These are phyloP conservation scores for Cercospora zeae-maydis DNA, from an alignment of 2,329 filamentous ascomycete genomes.

Conservation along the genomic window DNA sequence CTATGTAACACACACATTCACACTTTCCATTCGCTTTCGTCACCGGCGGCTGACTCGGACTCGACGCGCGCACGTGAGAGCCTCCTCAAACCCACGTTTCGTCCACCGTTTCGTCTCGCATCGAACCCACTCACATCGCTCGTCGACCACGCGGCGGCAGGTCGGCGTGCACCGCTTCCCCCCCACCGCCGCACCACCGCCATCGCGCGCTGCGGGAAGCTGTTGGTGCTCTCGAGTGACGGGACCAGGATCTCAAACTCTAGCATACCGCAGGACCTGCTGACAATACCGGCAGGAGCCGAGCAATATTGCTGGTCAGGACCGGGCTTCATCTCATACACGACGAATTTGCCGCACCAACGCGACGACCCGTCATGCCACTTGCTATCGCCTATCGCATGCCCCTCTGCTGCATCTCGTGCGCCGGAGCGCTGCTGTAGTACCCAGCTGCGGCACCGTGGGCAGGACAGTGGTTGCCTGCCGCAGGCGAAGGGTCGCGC, in stretches of 20 bases:
- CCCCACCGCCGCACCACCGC: background rate
- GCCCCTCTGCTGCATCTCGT: conserved; percentile 20
- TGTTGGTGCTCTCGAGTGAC: conserved; percentile 1
- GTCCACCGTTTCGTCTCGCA: background rate
- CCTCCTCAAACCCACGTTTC: background rate
- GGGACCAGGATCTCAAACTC: background rate
- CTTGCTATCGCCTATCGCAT: conserved; percentile 9
- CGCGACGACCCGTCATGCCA: conserved; percentile 11
- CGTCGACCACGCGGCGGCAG: background rate
- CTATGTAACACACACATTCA: too few relatives aligned
- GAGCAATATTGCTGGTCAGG: conserved; percentile 6
- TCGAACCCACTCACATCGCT: background rate
- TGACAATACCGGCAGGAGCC: conserved; percentile 12
- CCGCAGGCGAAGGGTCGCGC: conserved; percentile 18
- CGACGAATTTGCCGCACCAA: conserved; percentile 7
- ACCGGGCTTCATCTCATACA: conserved; percentile 14
- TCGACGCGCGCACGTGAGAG: conserved; percentile 8
- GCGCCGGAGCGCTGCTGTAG: conserved; percentile 14
- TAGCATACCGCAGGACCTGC: conserved; percentile 1
- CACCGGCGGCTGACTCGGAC: conserved; percentile 19
- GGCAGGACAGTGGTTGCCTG: conserved; percentile 1
- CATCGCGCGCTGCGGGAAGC: background rate
- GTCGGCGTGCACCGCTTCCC: background rate
- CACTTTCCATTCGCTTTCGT: background rate
- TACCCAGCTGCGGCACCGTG: conserved; percentile 17